A percentile compares a stretch with the other conserved stretches of the same genome.
These are phyloP conservation scores for Mortierella antarctica DNA, from an alignment of 192 early-diverging fungal species.

Conservation along the genomic window DNA sequence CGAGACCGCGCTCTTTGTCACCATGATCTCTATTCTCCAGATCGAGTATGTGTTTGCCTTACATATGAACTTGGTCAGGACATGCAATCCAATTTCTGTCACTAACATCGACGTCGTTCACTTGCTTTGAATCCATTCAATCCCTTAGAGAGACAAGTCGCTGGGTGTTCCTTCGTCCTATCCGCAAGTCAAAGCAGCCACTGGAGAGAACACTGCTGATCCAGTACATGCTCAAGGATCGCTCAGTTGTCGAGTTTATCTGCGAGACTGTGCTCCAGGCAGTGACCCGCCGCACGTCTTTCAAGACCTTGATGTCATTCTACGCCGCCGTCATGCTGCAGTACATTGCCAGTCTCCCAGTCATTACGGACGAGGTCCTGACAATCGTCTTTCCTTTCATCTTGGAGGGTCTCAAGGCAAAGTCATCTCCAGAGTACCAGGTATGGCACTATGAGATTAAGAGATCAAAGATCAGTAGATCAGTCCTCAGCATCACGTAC, in stretches of 20 bases:
- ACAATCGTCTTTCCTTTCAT: constrained; percentile 70
- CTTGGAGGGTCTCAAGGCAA: constrained; percentile 60
- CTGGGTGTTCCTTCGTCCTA: constrained; percentile 69
- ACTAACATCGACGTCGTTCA: not conserved
- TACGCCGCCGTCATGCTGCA: constrained; percentile 72
- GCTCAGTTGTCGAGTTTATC: constrained; percentile 80
- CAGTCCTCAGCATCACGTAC: no score
- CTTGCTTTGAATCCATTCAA: not conserved
- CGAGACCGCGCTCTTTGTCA: constrained; percentile 88
- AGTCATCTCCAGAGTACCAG: constrained; percentile 56
- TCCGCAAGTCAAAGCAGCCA: constrained; percentile 66
- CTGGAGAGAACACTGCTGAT: constrained; percentile 79
- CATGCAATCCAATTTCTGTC: not conserved
- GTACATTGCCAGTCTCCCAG: constrained; percentile 58
- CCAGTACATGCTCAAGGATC: constrained; percentile 73
- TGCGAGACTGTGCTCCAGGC: constrained; percentile 70
- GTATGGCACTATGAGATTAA: constrained; percentile 20
- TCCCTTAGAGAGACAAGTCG: constrained; percentile 55
- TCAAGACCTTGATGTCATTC: constrained; percentile 73
- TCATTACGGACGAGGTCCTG: constrained; percentile 66
- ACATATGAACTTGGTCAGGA: not conserved
- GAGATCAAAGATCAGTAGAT: no score
- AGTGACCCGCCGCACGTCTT: constrained; percentile 32
- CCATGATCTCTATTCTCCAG: constrained; percentile 80
- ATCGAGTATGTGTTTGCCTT: constrained; percentile 62